These are phyloP conservation scores for Plasmodium knowlesi DNA, from an alignment of 169 alveolate genomes.

Conservation along the genomic window DNA sequence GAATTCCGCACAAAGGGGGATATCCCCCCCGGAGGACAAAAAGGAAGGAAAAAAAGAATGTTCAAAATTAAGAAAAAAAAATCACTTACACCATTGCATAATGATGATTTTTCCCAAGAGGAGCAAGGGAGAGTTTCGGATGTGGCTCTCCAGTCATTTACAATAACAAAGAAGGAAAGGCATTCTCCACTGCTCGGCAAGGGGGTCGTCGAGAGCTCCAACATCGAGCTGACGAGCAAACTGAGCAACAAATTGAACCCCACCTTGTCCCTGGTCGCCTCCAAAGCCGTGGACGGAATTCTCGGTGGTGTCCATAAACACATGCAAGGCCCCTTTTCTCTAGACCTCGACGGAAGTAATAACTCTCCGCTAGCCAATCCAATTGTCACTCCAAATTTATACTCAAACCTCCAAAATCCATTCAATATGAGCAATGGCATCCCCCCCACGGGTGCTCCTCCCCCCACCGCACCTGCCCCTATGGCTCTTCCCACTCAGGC, in stretches of 20 bases:
- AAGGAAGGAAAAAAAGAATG: not conserved
- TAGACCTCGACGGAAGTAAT: constrained; percentile 6
- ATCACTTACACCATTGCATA: not conserved
- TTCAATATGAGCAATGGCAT: constrained; percentile 19
- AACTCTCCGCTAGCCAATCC: constrained; percentile 45
- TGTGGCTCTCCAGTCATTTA: constrained; percentile 1
- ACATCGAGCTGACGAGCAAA: constrained; percentile 31
- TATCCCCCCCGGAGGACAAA: not conserved
- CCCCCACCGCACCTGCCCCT: constrained; percentile 2
- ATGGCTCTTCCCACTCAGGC: not conserved
- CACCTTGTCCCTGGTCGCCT: constrained; percentile 35
- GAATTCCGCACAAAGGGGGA: not conserved
- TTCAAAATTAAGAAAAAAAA: not conserved
- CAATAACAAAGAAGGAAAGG: not conserved
- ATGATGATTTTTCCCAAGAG: not conserved
- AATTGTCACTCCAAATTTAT: constrained; percentile 58
- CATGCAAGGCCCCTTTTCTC: constrained; percentile 55
- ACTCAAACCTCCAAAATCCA: constrained; percentile 7
- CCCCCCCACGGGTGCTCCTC: constrained; percentile 1
- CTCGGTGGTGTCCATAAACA: constrained; percentile 63
- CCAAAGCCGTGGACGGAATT: constrained; percentile 57
- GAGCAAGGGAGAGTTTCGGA: not conserved
- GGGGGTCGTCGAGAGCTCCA: constrained; percentile 26
- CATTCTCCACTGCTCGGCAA: not conserved
- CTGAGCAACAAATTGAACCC: constrained; percentile 12